These are phyloP conservation scores for Mesotaenium endlicherianum DNA, from an alignment of 139 green algal species.

Conservation along the genomic window DNA sequence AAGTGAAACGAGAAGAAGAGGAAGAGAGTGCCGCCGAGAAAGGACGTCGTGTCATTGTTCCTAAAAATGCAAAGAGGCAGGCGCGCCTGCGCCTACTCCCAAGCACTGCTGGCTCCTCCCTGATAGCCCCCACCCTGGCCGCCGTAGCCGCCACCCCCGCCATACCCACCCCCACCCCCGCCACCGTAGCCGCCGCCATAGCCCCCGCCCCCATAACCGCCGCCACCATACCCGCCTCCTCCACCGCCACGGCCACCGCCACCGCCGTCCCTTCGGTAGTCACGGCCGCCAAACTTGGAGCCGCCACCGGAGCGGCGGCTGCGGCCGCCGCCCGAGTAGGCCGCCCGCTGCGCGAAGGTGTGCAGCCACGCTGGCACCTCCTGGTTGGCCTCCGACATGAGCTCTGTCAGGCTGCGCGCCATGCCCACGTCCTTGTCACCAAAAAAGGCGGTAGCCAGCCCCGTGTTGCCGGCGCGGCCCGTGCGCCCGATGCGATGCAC, in stretches of 20 bases:
- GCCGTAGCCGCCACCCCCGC: neutral
- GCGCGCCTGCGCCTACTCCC: neutral
- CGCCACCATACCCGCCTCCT: neutral
- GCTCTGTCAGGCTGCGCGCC: slow-evolving; percentile 43
- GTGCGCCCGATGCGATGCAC: slow-evolving; percentile 82
- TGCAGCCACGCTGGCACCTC: slow-evolving; percentile 1
- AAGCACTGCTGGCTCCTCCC: neutral
- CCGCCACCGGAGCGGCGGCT: neutral
- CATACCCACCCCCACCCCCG: neutral
- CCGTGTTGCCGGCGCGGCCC: slow-evolving; percentile 90
- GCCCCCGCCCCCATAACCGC: neutral
- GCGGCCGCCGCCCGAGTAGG: neutral
- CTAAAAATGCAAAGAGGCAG: neutral
- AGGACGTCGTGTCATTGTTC: too few relatives aligned
- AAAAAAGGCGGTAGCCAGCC: slow-evolving; percentile 95
- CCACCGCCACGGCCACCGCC: neutral
- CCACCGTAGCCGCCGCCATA: neutral
- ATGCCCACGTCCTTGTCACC: slow-evolving; percentile 84
- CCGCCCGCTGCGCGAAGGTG: neutral
- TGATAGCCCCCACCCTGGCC: neutral
- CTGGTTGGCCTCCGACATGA: slow-evolving; percentile 11
- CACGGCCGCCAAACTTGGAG: neutral
- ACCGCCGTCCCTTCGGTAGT: neutral
- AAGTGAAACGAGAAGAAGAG: too few relatives aligned
- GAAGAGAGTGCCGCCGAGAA: too few relatives aligned